phyloP scores from a whole-genome alignment of 2,329 filamentous ascomycete genomes.

The Curvularia lunata region DNA sequence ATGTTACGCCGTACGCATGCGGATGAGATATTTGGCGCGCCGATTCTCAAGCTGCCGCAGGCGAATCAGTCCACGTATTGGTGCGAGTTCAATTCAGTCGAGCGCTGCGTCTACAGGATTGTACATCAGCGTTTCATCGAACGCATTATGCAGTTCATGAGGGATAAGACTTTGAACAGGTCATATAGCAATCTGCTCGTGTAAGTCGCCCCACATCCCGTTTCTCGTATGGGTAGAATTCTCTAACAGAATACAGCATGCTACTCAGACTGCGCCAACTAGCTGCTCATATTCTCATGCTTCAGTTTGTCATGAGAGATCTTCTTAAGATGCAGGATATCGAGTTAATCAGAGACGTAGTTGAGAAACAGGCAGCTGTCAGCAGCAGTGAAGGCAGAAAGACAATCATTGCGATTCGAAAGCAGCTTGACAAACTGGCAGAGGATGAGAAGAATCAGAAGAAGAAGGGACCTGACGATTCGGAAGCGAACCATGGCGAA shows the following conservation, averaged over 20 bases:
- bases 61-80: slow-evolving; percentile 53
- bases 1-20: slow-evolving; percentile 64
- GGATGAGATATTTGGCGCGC: slow-evolving; percentile 59
- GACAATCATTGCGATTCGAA: slow-evolving; percentile 36
- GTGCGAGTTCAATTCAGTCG: slow-evolving; percentile 60
- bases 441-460: slow-evolving; percentile 20
- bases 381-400: slow-evolving; percentile 17
- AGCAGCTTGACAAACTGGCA: slow-evolving; percentile 39
- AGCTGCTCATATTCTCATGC: slow-evolving; percentile 56
- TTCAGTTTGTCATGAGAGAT: slow-evolving; percentile 55
- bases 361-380: slow-evolving; percentile 29
- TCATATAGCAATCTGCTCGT: slow-evolving; percentile 53
- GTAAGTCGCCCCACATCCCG: slow-evolving; percentile 10
- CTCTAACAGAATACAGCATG: slow-evolving; percentile 41
- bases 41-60: slow-evolving; percentile 61
- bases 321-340: slow-evolving; percentile 56
- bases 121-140: slow-evolving; percentile 54
- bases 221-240: background rate
- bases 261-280: slow-evolving; percentile 60
- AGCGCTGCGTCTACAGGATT: slow-evolving; percentile 61
- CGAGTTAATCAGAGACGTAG: slow-evolving; percentile 49
- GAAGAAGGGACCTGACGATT: slow-evolving; percentile 9
- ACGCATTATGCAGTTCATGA: slow-evolving; percentile 49
- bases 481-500: slow-evolving; percentile 10
- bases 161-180: slow-evolving; percentile 15